These are phyloP conservation scores for Aspergillus thermomutatus DNA, from an alignment of 2,329 filamentous ascomycete species.

Conservation along the genomic window DNA sequence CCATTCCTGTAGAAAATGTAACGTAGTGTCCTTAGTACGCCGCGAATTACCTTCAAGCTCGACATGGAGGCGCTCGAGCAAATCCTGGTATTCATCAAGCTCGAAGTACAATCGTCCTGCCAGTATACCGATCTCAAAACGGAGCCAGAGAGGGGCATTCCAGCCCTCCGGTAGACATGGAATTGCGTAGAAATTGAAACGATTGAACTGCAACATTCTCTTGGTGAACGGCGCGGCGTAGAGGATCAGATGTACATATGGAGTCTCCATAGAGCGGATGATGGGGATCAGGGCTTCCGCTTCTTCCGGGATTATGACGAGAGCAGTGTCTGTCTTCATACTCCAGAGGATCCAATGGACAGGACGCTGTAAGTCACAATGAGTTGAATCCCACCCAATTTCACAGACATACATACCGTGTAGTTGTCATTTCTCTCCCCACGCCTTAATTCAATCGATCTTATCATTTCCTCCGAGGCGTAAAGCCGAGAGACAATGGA, in stretches of 20 bases:
- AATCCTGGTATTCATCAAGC: slow-evolving; percentile 20
- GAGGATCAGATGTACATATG: slow-evolving; percentile 46
- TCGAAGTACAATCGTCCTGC: slow-evolving; percentile 56
- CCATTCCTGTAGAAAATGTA: slow-evolving; percentile 31
- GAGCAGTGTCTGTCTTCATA: slow-evolving; percentile 41
- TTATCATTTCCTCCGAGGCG: slow-evolving; percentile 12
- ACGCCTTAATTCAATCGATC: slow-evolving; percentile 7
- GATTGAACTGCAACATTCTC: slow-evolving; percentile 59
- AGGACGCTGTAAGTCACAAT: slow-evolving; percentile 4
- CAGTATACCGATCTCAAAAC: slow-evolving; percentile 58
- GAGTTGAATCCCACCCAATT: neutral
- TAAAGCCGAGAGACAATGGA: slow-evolving; percentile 4
- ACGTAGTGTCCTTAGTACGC: slow-evolving; percentile 1
- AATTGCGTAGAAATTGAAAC: slow-evolving; percentile 51
- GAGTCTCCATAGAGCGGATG: slow-evolving; percentile 24
- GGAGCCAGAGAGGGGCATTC: slow-evolving; percentile 51
- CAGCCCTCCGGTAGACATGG: slow-evolving; percentile 45
- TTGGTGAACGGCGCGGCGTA: slow-evolving; percentile 61
- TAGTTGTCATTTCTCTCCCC: slow-evolving; percentile 6
- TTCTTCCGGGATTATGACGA: slow-evolving; percentile 63
- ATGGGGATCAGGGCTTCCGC: slow-evolving; percentile 53
- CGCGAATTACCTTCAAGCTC: neutral
- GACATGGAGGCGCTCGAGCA: neutral
- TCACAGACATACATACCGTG: slow-evolving; percentile 3
- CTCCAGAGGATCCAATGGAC: slow-evolving; percentile 64